phyloP scores from a whole-genome alignment of 768 basidiomycete species.

The Gautieria morchelliformis region DNA sequence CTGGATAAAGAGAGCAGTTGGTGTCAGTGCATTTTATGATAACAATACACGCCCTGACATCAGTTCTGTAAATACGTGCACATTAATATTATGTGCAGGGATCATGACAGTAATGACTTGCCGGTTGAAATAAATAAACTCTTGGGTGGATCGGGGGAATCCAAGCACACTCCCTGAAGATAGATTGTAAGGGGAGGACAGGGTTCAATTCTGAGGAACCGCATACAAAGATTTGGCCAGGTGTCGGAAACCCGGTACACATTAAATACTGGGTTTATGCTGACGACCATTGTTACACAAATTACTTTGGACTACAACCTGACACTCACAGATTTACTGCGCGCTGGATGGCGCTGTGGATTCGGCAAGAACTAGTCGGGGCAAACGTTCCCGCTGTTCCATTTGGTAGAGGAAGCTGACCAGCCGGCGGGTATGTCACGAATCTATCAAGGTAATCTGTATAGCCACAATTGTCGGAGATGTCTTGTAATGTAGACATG shows the following conservation, averaged over 20 bases:
- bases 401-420: slow-evolving; percentile 23
- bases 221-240: slow-evolving; percentile 36
- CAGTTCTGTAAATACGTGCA: slow-evolving; percentile 20
- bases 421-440: slow-evolving; percentile 26
- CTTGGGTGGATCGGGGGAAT: slow-evolving; percentile 30
- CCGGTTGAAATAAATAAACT: slow-evolving; percentile 49
- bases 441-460: slow-evolving; percentile 25
- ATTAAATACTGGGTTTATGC: slow-evolving; percentile 48
- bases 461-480: slow-evolving; percentile 25
- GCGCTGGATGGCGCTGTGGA: slow-evolving; percentile 40
- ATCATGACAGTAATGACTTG: slow-evolving; percentile 12
- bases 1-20: slow-evolving; percentile 8
- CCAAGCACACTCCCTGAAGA: slow-evolving; percentile 31
- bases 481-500: slow-evolving; percentile 33
- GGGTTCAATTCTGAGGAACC: not conserved
- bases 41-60: slow-evolving; percentile 19
- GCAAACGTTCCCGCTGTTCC: slow-evolving; percentile 13
- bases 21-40: not conserved
- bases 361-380: slow-evolving; percentile 29
- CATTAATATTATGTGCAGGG: not conserved
- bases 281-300: slow-evolving; percentile 14
- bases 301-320: not conserved
- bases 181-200: no score
- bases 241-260: slow-evolving; percentile 50
- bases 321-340: slow-evolving; percentile 36